Percentiles rank a stretch among this genome's conserved stretches.
Conservation (phyloP, 441 rosid genomes). For the Biscutella auriculata region DNA sequence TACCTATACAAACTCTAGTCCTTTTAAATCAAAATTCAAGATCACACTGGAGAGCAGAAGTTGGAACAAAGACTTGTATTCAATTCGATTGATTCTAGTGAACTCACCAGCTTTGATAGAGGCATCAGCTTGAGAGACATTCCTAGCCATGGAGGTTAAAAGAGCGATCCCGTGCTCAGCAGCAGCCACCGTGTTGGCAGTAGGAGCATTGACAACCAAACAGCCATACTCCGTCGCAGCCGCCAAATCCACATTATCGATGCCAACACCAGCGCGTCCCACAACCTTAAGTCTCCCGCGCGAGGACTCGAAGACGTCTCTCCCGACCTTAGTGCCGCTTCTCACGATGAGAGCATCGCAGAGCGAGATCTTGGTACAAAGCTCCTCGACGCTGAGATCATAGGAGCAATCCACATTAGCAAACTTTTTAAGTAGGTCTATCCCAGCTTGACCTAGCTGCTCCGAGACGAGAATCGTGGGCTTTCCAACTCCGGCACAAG, state of each 20-base stretch:
- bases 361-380: slow-evolving; percentile 43
- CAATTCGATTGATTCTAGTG: too few relatives aligned
- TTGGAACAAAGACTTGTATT: too few relatives aligned
- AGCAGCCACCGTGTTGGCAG: slow-evolving; percentile 59
- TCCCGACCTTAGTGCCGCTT: slow-evolving; percentile 56
- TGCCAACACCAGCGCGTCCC: slow-evolving; percentile 66
- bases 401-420: slow-evolving; percentile 53
- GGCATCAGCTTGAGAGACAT: slow-evolving; percentile 57
- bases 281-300: slow-evolving; percentile 47
- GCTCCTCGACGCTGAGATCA: slow-evolving; percentile 43
- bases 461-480: slow-evolving; percentile 55
- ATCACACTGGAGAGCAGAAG: too few relatives aligned
- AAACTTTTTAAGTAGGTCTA: slow-evolving; percentile 30
- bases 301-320: slow-evolving; percentile 53
- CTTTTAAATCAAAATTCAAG: too few relatives aligned
- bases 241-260: slow-evolving; percentile 56
- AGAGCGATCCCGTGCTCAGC: slow-evolving; percentile 64
- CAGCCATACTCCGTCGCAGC: slow-evolving; percentile 61
- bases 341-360: slow-evolving; percentile 58
- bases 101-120: slow-evolving; percentile 47
- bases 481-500: slow-evolving; percentile 22
- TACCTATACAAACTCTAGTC: too few relatives aligned
- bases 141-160: slow-evolving; percentile 50
- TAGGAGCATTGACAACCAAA: slow-evolving; percentile 57
- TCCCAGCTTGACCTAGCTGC: slow-evolving; percentile 52